Base-by-base conservation (phyloP, 2,329 filamentous ascomycete genomes). In the Helotiales sp. region DNA sequence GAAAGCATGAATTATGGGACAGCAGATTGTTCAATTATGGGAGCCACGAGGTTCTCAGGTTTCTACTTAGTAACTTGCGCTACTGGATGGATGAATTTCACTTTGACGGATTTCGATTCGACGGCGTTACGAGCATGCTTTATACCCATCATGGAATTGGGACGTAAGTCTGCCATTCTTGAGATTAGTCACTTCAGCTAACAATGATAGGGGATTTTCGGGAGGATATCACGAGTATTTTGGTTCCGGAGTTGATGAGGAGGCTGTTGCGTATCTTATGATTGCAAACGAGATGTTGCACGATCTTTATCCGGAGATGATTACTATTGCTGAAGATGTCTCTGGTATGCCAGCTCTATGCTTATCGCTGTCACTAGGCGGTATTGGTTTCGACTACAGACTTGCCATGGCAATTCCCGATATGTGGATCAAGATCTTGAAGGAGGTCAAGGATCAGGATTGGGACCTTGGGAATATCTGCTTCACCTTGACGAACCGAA, bases 51-150 rank as follows among this genome's bases (percentile, higher is more conserved):
- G 95, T 99, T 22, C 74, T 98, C 72, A 85, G 95, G n/a, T 99
- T 99, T 76, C 79, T 99, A 46, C 80, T 99, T 25, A 97, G 93
- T 73, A 99, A 99, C 72, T 77, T 99, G 57, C 85, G 93, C 24
- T 99, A 96, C 78, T 99, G 95, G 93, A 98, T 99, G 93, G 93
- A 98, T 56, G 93, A 97, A 75, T 99, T 97, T 70, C 79, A 86
- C 38, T 98, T 99, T 71, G 95, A 99, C 71, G 95, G 95, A 24
- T 99, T 98, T 82, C 86, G 95, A 40, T 99, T 99, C 69, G 95
- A 99, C 67, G 95, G 95, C 64, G 95, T 99, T 52, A 99, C 95
- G 1, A 97, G 93, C 76, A 99, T 99, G 92, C 87, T 99, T 57
- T 99, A 99, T 74, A 78, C 80, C 15, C 95, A 99, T 71, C 95